A percentile compares a stretch with the other conserved stretches of the same genome.
phyloP scores from a whole-genome alignment of 148 eudicot genomes.

The Spergularia bocconei region DNA sequence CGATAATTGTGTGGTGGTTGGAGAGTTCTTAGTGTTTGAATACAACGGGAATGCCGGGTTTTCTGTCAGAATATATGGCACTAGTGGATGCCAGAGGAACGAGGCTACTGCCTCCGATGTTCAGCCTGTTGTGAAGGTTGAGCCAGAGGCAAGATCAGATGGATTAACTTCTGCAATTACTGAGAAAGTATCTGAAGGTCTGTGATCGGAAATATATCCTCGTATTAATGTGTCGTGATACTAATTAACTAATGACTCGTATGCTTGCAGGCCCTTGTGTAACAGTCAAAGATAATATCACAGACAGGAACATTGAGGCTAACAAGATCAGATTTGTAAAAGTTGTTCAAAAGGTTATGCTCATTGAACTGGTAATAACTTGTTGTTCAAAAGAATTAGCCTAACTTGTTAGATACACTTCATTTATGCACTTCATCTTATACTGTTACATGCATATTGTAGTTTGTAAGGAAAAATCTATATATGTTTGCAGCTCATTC shows the following conservation, averaged over 20 bases:
- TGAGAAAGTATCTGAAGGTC: not conserved
- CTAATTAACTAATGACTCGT: not conserved
- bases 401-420: not conserved
- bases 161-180: no score
- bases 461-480: no score
- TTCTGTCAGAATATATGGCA: no score
- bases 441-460: not conserved
- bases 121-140: not conserved
- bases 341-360: not conserved
- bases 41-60: no score
- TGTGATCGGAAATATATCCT: not conserved
- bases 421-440: not conserved
- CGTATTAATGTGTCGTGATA: not conserved
- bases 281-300: not conserved
- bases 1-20: no score
- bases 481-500: conserved; percentile 9
- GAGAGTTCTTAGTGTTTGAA: no score
- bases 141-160: not conserved
- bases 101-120: no score
- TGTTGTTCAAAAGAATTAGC: no score
- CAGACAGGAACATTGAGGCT: not conserved
- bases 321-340: conserved; percentile 4
- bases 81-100: no score
- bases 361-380: no score
- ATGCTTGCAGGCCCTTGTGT: not conserved